Percentiles rank a stretch among this genome's conserved stretches.
phyloP scores from a whole-genome alignment of 148 eudicot species.

The Cornus kousa region DNA sequence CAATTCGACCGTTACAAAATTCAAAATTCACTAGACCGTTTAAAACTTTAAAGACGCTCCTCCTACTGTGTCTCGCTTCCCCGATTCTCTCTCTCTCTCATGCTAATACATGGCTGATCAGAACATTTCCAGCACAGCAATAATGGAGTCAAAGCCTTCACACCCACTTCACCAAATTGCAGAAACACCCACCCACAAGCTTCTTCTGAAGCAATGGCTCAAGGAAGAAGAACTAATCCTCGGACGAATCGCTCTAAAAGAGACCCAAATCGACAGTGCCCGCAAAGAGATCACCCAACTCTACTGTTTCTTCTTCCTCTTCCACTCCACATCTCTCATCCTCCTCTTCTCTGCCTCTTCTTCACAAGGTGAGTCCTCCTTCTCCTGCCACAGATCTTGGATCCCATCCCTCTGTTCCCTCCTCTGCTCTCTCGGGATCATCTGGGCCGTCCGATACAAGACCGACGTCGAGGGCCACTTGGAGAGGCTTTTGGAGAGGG shows the following conservation, averaged over 20 bases:
- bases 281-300: slow-evolving; percentile 69
- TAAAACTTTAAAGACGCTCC: background rate
- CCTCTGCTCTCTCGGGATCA: slow-evolving; percentile 52
- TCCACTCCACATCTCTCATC: slow-evolving; percentile 62
- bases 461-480: slow-evolving; percentile 57
- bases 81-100: background rate
- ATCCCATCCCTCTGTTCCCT: slow-evolving; percentile 64
- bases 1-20: slow-evolving; percentile 22
- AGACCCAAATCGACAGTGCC: slow-evolving; percentile 67
- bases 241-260: slow-evolving; percentile 59
- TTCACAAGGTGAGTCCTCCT: background rate
- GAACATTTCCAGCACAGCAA: slow-evolving; percentile 15
- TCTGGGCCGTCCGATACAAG: slow-evolving; percentile 79
- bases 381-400: slow-evolving; percentile 61
- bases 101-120: slow-evolving; percentile 17
- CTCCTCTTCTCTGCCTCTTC: slow-evolving; percentile 61
- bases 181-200: slow-evolving; percentile 76
- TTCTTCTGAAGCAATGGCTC: slow-evolving; percentile 84
- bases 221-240: slow-evolving; percentile 80
- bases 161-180: slow-evolving; percentile 90
- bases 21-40: slow-evolving; percentile 16
- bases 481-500: slow-evolving; percentile 66
- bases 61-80: background rate
- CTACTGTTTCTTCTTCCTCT: slow-evolving; percentile 75
- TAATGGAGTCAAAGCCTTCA: slow-evolving; percentile 44